Evolutionary conservation across 1,284 basidiomycete species (phyloP).

Genomic region (Earliella scabrosa): DNA sequence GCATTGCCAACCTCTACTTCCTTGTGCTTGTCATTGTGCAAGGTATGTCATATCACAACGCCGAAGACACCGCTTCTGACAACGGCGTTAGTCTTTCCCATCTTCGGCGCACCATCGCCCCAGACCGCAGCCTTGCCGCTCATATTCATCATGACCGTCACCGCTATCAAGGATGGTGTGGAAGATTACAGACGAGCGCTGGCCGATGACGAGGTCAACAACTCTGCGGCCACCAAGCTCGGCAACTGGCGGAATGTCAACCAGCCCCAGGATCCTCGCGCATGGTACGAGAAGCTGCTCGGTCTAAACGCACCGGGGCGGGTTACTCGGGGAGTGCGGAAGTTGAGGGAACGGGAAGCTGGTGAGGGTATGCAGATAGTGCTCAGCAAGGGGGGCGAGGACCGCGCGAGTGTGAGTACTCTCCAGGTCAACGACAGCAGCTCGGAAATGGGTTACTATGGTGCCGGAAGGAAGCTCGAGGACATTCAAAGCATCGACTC

Average conservation of each 20-base stretch:
- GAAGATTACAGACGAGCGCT: constrained; percentile 91
- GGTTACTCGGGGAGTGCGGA: constrained; percentile 85
- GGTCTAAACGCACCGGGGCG: constrained; percentile 71
- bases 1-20: constrained; percentile 95
- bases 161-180: constrained; percentile 93
- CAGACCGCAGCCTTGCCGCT: constrained; percentile 88
- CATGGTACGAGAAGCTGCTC: constrained; percentile 75
- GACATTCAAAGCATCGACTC: constrained; percentile 72
- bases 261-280: constrained; percentile 77
- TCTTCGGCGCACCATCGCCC: constrained; percentile 90
- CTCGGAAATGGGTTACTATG: constrained; percentile 42
- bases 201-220: constrained; percentile 93
- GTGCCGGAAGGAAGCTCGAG: constrained; percentile 55
- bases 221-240: constrained; percentile 85
- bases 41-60: constrained; percentile 42
- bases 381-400: constrained; percentile 55
- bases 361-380: constrained; percentile 66
- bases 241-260: constrained; percentile 92
- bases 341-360: constrained; percentile 84
- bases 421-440: constrained; percentile 44
- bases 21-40: constrained; percentile 84
- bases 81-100: constrained; percentile 71
- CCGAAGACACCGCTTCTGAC: neutral
- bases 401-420: constrained; percentile 42
- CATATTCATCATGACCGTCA: constrained; percentile 86